These are phyloP conservation scores for Claviceps sp. DNA, from an alignment of 2,329 filamentous ascomycete genomes.

Conservation along the genomic window DNA sequence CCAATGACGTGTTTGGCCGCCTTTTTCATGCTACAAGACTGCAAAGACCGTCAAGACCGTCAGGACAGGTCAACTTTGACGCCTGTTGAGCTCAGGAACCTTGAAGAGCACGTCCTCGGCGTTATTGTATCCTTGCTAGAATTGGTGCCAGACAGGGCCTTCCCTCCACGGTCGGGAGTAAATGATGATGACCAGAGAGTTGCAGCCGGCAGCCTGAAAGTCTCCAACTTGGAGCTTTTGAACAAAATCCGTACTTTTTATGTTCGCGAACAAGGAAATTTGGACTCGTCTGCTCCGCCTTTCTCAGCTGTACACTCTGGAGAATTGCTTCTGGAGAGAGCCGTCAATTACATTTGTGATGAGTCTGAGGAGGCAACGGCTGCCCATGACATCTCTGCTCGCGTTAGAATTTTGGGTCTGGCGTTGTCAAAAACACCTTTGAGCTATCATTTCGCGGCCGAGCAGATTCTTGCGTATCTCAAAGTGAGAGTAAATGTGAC, in stretches of 20 bases:
- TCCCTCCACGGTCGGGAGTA: constrained; percentile 21
- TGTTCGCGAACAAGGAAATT: constrained; percentile 53
- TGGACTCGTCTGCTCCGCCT: constrained; percentile 48
- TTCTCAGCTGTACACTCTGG: constrained; percentile 42
- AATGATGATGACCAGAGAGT: constrained; percentile 9
- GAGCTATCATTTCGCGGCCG: constrained; percentile 29
- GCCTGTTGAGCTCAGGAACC: constrained; percentile 15
- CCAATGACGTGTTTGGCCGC: constrained; percentile 48
- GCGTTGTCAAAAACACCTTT: constrained; percentile 39
- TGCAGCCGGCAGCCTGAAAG: constrained; percentile 5
- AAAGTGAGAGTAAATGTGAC: constrained; percentile 36
- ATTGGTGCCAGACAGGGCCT: constrained; percentile 51
- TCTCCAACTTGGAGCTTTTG: constrained; percentile 36
- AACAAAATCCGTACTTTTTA: constrained; percentile 54
- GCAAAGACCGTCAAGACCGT: constrained; percentile 24
- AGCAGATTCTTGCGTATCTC: constrained; percentile 36
- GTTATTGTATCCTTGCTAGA: constrained; percentile 46
- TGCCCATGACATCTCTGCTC: constrained; percentile 38
- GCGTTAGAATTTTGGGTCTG: constrained; percentile 45
- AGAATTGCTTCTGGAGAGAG: constrained; percentile 51
- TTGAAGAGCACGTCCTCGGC: constrained; percentile 24
- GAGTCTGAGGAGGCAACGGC: constrained; percentile 28
- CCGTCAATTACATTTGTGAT: constrained; percentile 36
- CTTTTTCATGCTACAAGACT: constrained; percentile 52
- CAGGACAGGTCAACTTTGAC: constrained; percentile 19